Evolutionary conservation across 345 rosid species (phyloP), one percentile per base, ranked within the genome.

Genomic region (Eucalyptus polybractea): DNA sequence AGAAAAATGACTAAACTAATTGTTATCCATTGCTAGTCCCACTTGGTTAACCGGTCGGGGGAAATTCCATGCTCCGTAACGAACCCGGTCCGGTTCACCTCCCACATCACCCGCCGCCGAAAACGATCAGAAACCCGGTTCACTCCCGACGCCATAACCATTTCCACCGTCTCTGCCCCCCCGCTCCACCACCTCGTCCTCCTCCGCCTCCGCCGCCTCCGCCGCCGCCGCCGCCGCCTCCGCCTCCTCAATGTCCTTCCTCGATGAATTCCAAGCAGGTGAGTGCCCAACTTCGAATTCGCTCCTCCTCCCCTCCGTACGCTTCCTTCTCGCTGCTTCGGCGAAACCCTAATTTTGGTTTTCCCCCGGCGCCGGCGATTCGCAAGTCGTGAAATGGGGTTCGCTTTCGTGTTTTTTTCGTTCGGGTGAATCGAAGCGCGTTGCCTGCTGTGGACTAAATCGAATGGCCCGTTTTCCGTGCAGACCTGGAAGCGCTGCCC

Each of bases 401-500:
- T 69, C 40, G 29, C 49, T 69, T 42, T 45, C 37, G 24, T 58
- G 21, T 58, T 86, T 17, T 37, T 60, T 50, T 44, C 24, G 15
- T 58, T 10, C 31, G 29, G 44, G 44, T 8, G 25, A 31, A 31
- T 49, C 19, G 44, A 80, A 58, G 25, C 67, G 37, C 65, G 27
- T 40, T 8, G 15, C 42, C 17, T 3, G 15, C 42, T 42, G 60
- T 31, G 16, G 45, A 40, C 80, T 51, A 53, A 62, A 58, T 87
- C 27, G 33, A 51, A 31, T 53, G 80, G n/a, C 45, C 88, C 80
- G 13, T 37, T 76, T 25, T 19, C n/a, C 90, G 14, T 85, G 67
- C 94, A 97, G 99, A 95, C 93, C 93, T 98, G 89, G 99, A 97
- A 88, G 93, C 98, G 7, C 88, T 97, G 87, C 97, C 99, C 9